Base-by-base conservation (phyloP, 2,329 filamentous ascomycete genomes). In the Xylariaceae sp. region DNA sequence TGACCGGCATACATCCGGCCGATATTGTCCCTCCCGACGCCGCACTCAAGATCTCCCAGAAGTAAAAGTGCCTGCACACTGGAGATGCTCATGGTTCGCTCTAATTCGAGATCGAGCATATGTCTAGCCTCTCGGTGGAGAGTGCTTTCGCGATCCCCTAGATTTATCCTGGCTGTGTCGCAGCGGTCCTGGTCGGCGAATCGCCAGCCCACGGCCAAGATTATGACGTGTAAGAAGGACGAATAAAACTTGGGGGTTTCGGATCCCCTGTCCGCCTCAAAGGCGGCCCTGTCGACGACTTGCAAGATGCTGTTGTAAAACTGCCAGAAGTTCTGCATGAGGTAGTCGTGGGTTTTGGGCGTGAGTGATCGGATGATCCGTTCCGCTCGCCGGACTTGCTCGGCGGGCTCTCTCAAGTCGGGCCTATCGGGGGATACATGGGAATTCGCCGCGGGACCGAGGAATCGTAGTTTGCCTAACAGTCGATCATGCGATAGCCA, bases 291-390 rank as follows among this genome's bases (percentile, higher is more conserved):
- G 46, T 61, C 59, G 37, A 61, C 30, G 11, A 61, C 52, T 44
- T 56, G 59, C 3, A 60, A 32, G n/a, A 55, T 48, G n/a, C 39
- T 52, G 34, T 61, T 61, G 31, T 61, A 51, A 31, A 54, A 52
- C 9, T 55, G 53, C 59, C 59, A 61, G 42, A 60, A 61, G 26
- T 45, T 58, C 31, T 59, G 57, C 59, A 61, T 61, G 27, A 61
- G 48, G 19, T 56, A 53, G 42, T 61, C 57, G 11, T 60, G 48
- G 1, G 59, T 60, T 46, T 61, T 53, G 2, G 59, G 59, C 4
- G 59, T 46, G 8, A 61, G 57, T n/a, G 57, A 60, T 47, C 57
- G 50, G 45, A 60, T 61, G 4, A 61, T 47, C 37, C 59, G 59
- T 52, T 61, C 57, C 7, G 59, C 59, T 40, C 59, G 54, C 11